These are phyloP conservation scores for Rosa lucieae DNA, from an alignment of 306 rosid genomes.

Conservation along the genomic window DNA sequence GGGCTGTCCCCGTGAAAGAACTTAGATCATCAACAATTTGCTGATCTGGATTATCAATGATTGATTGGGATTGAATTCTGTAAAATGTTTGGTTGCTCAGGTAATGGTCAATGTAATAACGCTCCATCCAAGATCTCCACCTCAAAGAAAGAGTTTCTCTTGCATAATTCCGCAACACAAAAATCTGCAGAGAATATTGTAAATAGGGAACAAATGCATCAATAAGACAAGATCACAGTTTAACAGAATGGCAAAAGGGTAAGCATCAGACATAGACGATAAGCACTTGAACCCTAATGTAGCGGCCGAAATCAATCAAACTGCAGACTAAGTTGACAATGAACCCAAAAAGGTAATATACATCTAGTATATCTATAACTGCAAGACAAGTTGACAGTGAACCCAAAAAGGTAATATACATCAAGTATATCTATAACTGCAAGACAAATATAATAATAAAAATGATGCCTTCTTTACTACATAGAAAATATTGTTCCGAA, in stretches of 20 bases:
- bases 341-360: background rate
- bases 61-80: slow-evolving; percentile 90
- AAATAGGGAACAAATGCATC: slow-evolving; percentile 27
- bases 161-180: slow-evolving; percentile 89
- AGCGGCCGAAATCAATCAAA: background rate
- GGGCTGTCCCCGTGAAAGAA: slow-evolving; percentile 87
- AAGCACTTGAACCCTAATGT: background rate
- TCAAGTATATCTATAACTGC: background rate
- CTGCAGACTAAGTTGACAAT: background rate
- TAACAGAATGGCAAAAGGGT: slow-evolving; percentile 1
- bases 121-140: slow-evolving; percentile 99
- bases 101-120: slow-evolving; percentile 86
- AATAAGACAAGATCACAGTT: slow-evolving; percentile 15
- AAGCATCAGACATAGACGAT: background rate
- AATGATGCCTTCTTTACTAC: background rate
- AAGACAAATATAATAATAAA: background rate
- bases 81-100: slow-evolving; percentile 77
- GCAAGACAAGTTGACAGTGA: background rate
- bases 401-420: background rate
- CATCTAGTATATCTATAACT: background rate
- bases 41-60: slow-evolving; percentile 95
- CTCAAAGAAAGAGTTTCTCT: slow-evolving; percentile 85
- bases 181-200: slow-evolving; percentile 50
- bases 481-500: background rate
- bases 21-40: slow-evolving; percentile 93